Evolutionary conservation across 306 rosid genomes (phyloP).

Genomic region (cucumber (Cucumis sativus)): DNA sequence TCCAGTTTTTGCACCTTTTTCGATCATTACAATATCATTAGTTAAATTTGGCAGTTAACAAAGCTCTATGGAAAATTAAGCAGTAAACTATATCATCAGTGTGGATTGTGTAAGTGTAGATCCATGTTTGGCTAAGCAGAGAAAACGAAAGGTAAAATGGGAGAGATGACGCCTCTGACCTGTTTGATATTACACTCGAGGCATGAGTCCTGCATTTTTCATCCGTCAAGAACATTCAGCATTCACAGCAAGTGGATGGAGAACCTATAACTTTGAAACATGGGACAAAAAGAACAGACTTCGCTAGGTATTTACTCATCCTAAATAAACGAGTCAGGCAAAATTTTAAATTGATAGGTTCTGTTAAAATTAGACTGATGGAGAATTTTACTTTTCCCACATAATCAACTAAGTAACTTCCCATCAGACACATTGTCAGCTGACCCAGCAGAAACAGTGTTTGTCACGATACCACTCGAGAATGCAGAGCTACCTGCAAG

Average conservation of each 20-base stretch:
- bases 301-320: conserved; percentile 2
- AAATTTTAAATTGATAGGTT: conserved; percentile 3
- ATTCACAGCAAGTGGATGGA: not conserved
- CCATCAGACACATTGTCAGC: conserved; percentile 14
- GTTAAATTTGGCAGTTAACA: not conserved
- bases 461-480: not conserved
- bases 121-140: not conserved
- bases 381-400: not conserved
- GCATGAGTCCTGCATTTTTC: not conserved
- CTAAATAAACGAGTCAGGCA: conserved; percentile 4
- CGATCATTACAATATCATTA: not conserved
- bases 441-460: conserved; percentile 10
- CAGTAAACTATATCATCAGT: not conserved
- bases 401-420: conserved; percentile 14
- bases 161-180: conserved; percentile 1
- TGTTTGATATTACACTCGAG: not conserved
- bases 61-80: not conserved
- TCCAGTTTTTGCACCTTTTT: not conserved
- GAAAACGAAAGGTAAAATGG: not conserved
- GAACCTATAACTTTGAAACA: conserved; percentile 1
- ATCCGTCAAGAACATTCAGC: not conserved
- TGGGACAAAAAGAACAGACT: not conserved
- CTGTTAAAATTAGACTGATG: not conserved
- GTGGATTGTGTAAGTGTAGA: not conserved
- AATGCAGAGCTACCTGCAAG: conserved; percentile 14